Conservation (phyloP, 371 early-diverging fungal genomes). For the Mycotypha africana region DNA sequence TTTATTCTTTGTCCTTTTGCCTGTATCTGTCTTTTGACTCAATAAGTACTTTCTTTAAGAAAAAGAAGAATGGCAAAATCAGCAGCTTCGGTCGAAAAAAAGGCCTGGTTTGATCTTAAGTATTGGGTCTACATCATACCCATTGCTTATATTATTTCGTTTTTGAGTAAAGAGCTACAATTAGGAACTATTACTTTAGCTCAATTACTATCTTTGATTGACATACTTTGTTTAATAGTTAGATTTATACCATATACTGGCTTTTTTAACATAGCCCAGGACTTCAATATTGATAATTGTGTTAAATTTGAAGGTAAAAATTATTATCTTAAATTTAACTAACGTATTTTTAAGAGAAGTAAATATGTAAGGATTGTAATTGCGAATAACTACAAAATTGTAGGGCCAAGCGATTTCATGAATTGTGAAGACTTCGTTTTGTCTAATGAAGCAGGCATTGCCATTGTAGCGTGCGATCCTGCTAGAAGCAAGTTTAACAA, state of each 20-base stretch:
- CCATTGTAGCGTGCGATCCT: conserved; percentile 33
- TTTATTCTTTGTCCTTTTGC: too few species aligned
- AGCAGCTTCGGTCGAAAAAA: too few species aligned
- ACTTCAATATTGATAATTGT: conserved; percentile 12
- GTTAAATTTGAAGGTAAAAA: conserved; percentile 15
- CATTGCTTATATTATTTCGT: conserved; percentile 2
- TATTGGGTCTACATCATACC: conserved; percentile 8
- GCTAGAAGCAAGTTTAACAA: conserved; percentile 17
- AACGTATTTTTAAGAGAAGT: too few species aligned
- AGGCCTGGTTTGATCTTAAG: conserved; percentile 16
- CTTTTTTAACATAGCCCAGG: conserved; percentile 1
- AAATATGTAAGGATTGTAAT: too few species aligned
- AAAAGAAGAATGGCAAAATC: background rate
- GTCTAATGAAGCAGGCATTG: conserved; percentile 17
- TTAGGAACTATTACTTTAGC: too few species aligned
- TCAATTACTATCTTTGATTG: background rate
- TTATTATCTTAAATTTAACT: too few species aligned
- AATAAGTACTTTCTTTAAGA: too few species aligned
- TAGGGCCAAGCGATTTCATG: conserved; percentile 22
- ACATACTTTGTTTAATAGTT: conserved; percentile 7
- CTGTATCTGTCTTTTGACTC: too few species aligned
- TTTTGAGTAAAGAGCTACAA: conserved; percentile 18
- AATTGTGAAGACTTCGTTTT: conserved; percentile 30
- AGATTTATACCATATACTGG: too few species aligned
- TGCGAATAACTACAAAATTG: too few species aligned